Evolutionary conservation across 305 asterid species (phyloP).

Genomic region (Fraxinus ornus): DNA sequence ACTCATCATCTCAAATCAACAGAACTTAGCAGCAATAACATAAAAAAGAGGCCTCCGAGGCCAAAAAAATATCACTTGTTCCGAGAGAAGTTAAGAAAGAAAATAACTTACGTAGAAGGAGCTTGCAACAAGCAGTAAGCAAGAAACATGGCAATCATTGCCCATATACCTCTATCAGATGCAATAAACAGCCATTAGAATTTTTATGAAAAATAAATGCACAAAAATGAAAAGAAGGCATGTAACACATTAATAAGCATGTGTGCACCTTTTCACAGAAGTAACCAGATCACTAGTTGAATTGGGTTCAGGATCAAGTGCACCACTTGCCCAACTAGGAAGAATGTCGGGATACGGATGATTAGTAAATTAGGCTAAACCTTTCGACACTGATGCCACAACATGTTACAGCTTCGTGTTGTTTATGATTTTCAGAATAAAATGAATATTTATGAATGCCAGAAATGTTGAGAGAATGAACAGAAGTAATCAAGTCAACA

Average conservation of each 20-base stretch:
- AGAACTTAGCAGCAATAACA: background rate
- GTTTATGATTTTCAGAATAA: background rate
- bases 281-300: slow-evolving; percentile 52
- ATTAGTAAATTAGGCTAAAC: slow-evolving; percentile 1
- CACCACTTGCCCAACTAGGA: slow-evolving; percentile 96
- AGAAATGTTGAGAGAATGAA: background rate
- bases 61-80: background rate
- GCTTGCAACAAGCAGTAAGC: slow-evolving; percentile 97
- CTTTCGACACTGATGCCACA: slow-evolving; percentile 1
- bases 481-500: slow-evolving; percentile 13
- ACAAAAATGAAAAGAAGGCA: slow-evolving; percentile 12
- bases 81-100: slow-evolving; percentile 9
- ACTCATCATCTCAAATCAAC: background rate
- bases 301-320: slow-evolving; percentile 74
- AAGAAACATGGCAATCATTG: slow-evolving; percentile 87
- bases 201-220: slow-evolving; percentile 4
- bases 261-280: slow-evolving; percentile 74
- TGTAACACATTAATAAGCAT: slow-evolving; percentile 5
- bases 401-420: background rate
- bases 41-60: background rate
- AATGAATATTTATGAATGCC: background rate
- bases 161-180: slow-evolving; percentile 86
- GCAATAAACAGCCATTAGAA: slow-evolving; percentile 25
- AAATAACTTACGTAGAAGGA: slow-evolving; percentile 83
- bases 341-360: slow-evolving; percentile 14